Percentiles rank a stretch among this genome's conserved stretches.
Evolutionary conservation across 2,329 filamentous ascomycete species (phyloP).

Genomic region (Chaetomium olivaceum): DNA sequence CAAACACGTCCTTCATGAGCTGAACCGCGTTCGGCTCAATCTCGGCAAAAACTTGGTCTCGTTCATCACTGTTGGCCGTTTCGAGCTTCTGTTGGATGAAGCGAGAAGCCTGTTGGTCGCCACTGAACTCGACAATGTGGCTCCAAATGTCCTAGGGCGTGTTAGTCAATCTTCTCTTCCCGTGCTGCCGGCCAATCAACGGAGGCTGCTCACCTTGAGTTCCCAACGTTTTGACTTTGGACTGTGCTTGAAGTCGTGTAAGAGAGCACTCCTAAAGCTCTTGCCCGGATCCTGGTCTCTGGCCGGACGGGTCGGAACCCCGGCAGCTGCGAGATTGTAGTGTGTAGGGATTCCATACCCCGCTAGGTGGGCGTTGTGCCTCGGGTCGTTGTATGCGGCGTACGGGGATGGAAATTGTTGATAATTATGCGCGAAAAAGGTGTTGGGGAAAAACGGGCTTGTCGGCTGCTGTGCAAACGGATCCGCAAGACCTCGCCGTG

Average conservation of each 20-base stretch:
- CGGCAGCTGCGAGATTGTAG: conserved; percentile 27
- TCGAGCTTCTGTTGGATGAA: conserved; percentile 95
- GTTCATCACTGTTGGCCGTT: conserved; percentile 92
- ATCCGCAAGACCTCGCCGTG: conserved; percentile 40
- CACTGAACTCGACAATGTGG: conserved; percentile 90
- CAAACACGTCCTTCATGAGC: conserved; percentile 94
- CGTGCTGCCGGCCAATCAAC: neutral
- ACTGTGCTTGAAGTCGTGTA: conserved; percentile 78
- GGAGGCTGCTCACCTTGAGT: conserved; percentile 59
- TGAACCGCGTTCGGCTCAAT: conserved; percentile 81
- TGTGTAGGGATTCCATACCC: conserved; percentile 38
- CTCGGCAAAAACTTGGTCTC: conserved; percentile 85
- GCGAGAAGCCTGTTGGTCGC: conserved; percentile 91
- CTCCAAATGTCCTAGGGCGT: conserved; percentile 70
- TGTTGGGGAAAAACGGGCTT: conserved; percentile 37
- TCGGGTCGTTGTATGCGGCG: conserved; percentile 41
- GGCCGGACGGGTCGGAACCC: conserved; percentile 36
- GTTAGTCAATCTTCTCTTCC: neutral
- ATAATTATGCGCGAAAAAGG: conserved; percentile 41
- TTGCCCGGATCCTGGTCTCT: conserved; percentile 54
- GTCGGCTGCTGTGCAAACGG: conserved; percentile 38
- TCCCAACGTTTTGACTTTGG: conserved; percentile 76
- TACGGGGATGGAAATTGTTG: conserved; percentile 43
- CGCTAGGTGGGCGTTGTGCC: conserved; percentile 38
- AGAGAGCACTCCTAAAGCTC: conserved; percentile 41